Percentiles rank a stretch among this genome's conserved stretches.
Evolutionary conservation across 1,284 basidiomycete genomes (phyloP).

Genomic region (Spongiforma sp.): DNA sequence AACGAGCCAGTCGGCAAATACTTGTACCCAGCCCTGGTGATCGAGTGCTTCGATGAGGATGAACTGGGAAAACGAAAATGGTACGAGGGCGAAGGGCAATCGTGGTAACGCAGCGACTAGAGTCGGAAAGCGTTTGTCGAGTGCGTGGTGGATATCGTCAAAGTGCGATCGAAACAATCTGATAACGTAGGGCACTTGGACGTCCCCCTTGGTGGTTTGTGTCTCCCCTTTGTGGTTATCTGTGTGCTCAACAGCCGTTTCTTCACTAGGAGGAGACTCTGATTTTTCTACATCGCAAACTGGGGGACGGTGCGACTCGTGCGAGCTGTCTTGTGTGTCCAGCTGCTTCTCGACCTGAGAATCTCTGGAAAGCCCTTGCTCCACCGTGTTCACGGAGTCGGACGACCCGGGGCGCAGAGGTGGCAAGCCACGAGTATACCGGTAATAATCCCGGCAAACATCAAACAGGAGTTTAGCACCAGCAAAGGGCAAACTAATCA

Average conservation of each 20-base stretch:
- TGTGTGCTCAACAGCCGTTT: constrained; percentile 6
- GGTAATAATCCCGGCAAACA: constrained; percentile 61
- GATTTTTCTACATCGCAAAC: background rate
- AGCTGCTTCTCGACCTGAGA: background rate
- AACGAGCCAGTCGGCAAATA: constrained; percentile 81
- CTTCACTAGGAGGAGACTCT: constrained; percentile 3
- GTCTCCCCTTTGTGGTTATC: constrained; percentile 1
- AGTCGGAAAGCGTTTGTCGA: constrained; percentile 69
- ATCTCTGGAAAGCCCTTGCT: background rate
- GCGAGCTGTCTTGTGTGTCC: background rate
- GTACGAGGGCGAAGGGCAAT: constrained; percentile 82
- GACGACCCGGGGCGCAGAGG: too few relatives aligned
- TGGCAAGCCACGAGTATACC: constrained; percentile 28
- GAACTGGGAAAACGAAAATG: constrained; percentile 96
- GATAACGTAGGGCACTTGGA: constrained; percentile 12
- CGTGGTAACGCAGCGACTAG: constrained; percentile 71
- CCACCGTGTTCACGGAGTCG: too few relatives aligned
- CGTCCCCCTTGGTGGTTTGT: background rate
- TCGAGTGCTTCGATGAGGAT: constrained; percentile 90
- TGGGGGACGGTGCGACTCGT: background rate
- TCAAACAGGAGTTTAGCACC: constrained; percentile 74
- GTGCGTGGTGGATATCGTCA: constrained; percentile 23
- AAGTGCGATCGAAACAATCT: constrained; percentile 24
- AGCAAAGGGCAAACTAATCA: constrained; percentile 90
- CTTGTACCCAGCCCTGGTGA: constrained; percentile 89